Evolutionary conservation across 352 stramenopile genomes (phyloP).

Genomic region (Elongisporangium prolatum): DNA sequence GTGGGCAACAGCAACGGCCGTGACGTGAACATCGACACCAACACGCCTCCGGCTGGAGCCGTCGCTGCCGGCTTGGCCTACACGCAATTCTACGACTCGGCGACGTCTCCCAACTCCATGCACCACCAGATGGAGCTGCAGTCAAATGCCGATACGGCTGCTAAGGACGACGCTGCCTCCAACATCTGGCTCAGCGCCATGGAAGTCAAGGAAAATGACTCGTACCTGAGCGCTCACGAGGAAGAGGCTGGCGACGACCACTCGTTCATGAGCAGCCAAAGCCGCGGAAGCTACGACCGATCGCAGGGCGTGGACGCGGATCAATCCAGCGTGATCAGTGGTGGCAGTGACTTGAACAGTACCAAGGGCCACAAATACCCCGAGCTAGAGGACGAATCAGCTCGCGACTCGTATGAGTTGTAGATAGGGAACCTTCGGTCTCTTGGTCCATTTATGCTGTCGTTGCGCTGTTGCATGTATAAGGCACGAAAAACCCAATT

Average conservation of each 20-base stretch:
- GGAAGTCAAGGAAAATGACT: conserved; percentile 78
- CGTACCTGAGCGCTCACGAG: conserved; percentile 52
- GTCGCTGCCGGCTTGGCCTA: conserved; percentile 55
- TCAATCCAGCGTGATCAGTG: conserved; percentile 67
- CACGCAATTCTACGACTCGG: conserved; percentile 72
- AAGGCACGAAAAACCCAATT: neutral
- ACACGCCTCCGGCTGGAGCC: conserved; percentile 31
- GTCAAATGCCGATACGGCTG: conserved; percentile 23
- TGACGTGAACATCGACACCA: conserved; percentile 20
- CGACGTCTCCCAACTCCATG: conserved; percentile 47
- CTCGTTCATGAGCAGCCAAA: conserved; percentile 34
- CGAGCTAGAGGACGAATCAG: conserved; percentile 65
- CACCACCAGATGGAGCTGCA: conserved; percentile 14
- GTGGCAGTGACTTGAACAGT: conserved; percentile 55
- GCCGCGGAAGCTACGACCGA: conserved; percentile 61
- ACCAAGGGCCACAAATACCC: conserved; percentile 51
- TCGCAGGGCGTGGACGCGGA: conserved; percentile 30
- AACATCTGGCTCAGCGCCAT: conserved; percentile 79
- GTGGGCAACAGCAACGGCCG: neutral
- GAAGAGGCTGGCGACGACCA: conserved; percentile 26
- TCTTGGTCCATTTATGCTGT: neutral
- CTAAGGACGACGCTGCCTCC: conserved; percentile 13
- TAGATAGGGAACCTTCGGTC: conserved; percentile 15
- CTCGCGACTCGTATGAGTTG: conserved; percentile 76
- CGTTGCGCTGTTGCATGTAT: neutral